Conservation (phyloP, 202 grass and related monocot genomes). For the Saccharum hybrid region DNA sequence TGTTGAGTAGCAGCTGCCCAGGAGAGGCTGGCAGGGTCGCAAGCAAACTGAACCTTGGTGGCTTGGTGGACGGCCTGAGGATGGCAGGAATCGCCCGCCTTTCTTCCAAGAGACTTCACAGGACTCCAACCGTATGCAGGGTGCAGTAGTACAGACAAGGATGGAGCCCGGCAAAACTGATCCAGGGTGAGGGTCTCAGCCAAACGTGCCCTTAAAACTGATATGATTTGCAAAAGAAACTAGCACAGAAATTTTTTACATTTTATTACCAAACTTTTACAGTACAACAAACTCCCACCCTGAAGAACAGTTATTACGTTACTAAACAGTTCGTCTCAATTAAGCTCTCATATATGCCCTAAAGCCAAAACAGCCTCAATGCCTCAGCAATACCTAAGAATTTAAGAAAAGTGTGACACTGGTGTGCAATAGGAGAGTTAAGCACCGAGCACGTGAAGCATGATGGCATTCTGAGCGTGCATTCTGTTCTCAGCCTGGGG, state of each 20-base stretch:
- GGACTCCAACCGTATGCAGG: no score
- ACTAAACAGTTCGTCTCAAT: neutral
- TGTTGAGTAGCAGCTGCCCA: no score
- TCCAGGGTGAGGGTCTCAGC: no score
- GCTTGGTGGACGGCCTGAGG: no score
- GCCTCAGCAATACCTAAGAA: conserved; percentile 16
- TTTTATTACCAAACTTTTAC: conserved; percentile 45
- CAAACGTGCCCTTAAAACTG: neutral
- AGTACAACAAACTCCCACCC: conserved; percentile 19
- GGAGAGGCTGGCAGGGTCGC: neutral
- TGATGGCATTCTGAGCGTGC: conserved; percentile 94
- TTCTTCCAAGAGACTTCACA: no score
- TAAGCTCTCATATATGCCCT: neutral
- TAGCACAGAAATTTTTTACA: neutral
- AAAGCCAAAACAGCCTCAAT: conserved; percentile 25
- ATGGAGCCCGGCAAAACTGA: neutral
- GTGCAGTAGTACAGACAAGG: no score
- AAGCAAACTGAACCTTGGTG: no score
- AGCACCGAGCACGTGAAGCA: conserved; percentile 83
- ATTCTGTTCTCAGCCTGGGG: conserved; percentile 93
- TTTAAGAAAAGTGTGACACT: neutral
- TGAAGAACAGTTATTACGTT: conserved; percentile 13
- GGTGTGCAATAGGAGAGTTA: conserved; percentile 14
- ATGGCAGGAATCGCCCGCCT: no score
- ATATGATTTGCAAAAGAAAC: neutral